Percentiles rank a stretch among this genome's conserved stretches.
These are phyloP conservation scores for Neofusicoccum kwambonambiense DNA, from an alignment of 2,329 filamentous ascomycete species.

Conservation along the genomic window DNA sequence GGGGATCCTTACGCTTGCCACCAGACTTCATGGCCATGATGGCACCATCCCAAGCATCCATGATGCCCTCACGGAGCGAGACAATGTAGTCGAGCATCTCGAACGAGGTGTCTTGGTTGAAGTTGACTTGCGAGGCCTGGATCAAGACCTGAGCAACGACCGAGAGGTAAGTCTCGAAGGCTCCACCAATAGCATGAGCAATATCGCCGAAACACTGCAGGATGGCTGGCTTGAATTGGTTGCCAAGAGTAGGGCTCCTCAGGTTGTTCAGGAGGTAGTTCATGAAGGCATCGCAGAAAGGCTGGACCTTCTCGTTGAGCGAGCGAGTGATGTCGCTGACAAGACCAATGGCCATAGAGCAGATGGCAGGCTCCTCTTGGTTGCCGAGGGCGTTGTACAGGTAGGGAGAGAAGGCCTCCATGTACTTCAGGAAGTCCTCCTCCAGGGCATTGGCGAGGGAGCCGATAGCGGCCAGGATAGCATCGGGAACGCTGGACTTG, in stretches of 20 bases:
- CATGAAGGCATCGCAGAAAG: slow-evolving; percentile 97
- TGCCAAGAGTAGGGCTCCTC: slow-evolving; percentile 80
- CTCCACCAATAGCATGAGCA: slow-evolving; percentile 85
- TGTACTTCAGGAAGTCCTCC: slow-evolving; percentile 93
- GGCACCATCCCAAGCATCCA: slow-evolving; percentile 98
- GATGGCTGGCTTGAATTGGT: slow-evolving; percentile 97
- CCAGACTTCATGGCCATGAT: slow-evolving; percentile 89
- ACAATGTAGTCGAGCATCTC: slow-evolving; percentile 98
- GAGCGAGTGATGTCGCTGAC: slow-evolving; percentile 96
- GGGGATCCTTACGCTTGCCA: slow-evolving; percentile 53
- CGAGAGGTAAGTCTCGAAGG: slow-evolving; percentile 89
- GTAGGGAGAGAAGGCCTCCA: slow-evolving; percentile 91
- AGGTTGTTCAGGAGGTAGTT: slow-evolving; percentile 94
- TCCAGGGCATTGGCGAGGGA: slow-evolving; percentile 89
- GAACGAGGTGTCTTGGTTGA: slow-evolving; percentile 76
- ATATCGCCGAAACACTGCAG: slow-evolving; percentile 98
- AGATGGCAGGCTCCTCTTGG: slow-evolving; percentile 90
- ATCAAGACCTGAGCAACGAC: slow-evolving; percentile 93
- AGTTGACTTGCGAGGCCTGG: slow-evolving; percentile 81
- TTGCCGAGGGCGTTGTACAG: slow-evolving; percentile 92
- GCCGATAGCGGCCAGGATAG: slow-evolving; percentile 87
- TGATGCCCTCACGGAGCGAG: slow-evolving; percentile 92
- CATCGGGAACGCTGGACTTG: slow-evolving; percentile 94
- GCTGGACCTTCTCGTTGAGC: slow-evolving; percentile 84
- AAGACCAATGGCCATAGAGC: slow-evolving; percentile 94